Percentiles rank a stretch among this genome's conserved stretches.
These are phyloP conservation scores for Geotrichum ghanense DNA, from an alignment of 805 yeast species.

Conservation along the genomic window DNA sequence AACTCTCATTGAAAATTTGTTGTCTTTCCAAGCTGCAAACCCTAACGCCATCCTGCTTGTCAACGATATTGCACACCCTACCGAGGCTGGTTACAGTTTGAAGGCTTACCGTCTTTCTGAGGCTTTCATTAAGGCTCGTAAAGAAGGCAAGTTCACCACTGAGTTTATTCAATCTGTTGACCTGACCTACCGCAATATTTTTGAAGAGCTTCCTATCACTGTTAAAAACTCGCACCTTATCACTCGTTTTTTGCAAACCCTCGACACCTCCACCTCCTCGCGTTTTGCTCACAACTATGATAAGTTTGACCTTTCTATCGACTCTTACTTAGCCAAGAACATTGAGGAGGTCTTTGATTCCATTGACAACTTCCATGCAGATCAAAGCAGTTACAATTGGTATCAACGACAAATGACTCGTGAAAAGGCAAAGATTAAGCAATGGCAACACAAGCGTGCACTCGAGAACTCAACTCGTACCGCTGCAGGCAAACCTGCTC, in stretches of 20 bases:
- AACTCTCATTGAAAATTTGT: constrained; percentile 52
- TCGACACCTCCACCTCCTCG: constrained; percentile 7
- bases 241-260: constrained; percentile 36
- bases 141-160: constrained; percentile 49
- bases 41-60: constrained; percentile 41
- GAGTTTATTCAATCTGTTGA: constrained; percentile 49
- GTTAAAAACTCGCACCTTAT: constrained; percentile 61
- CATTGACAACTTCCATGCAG: constrained; percentile 65
- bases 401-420: constrained; percentile 66
- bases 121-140: constrained; percentile 41
- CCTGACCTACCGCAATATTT: constrained; percentile 51
- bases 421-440: constrained; percentile 56
- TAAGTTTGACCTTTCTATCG: constrained; percentile 31
- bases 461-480: constrained; percentile 53
- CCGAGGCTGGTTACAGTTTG: constrained; percentile 49
- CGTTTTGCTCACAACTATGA: constrained; percentile 20
- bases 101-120: constrained; percentile 60
- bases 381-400: constrained; percentile 69
- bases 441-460: constrained; percentile 63
- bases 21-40: constrained; percentile 48
- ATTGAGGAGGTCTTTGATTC: constrained; percentile 57
- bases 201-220: constrained; percentile 58
- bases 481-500: constrained; percentile 40
- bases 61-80: constrained; percentile 57
- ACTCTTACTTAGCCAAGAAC: constrained; percentile 30